Base-by-base conservation (phyloP, 208 protist species). In the Borovskyia barvae region DNA sequence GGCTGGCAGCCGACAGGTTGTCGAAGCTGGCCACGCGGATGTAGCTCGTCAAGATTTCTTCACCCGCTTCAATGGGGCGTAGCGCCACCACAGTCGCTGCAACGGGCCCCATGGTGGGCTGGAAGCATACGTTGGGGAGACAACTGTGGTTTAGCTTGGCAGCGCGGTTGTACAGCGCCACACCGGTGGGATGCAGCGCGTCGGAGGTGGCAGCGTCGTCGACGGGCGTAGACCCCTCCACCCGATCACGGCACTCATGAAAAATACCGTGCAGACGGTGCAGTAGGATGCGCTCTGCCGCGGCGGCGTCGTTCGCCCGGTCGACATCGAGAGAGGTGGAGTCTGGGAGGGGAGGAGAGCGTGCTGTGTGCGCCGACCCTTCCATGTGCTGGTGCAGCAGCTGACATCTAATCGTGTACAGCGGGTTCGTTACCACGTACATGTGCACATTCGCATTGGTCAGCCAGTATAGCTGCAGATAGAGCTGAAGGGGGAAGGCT, bases 131-230 rank as follows among this genome's bases (percentile, higher is more conserved):
- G 30, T 63, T 80, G 5, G 79, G 74, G 3, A n/a, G 49, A 39
- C 79, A 86, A 47, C 79, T 82, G 67, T 86, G 79, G 45, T 82
- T 86, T 3, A 86, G 59, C 47, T 80, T 86, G 14, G 79, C 69
- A 28, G 75, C 75, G 2, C 25, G 32, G 19, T 66, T 40, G 66
- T 80, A 86, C 17, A 86, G 63, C 1, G 79, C 79, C 7, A 76
- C 71, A 24, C 79, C 79, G 29, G 53, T 42, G 32, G 51, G 42
- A 17, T 76, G 66, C 32, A 62, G 52, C 9, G 9, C 46, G 17
- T 59, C 46, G 11, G n/a, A 7, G 15, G 15, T 36, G 7, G 15
- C 9, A 20, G 11, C 12, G n/a, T n/a, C n/a, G n/a, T n/a, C n/a
- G n/a, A n/a, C n/a, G n/a, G n/a, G n/a, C n/a, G n/a, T n/a, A n/a